Evolutionary conservation across 495 filamentous ascomycete genomes (phyloP), one percentile per base, ranked within the genome.

Genomic region (Aspergillus bertholletiae): DNA sequence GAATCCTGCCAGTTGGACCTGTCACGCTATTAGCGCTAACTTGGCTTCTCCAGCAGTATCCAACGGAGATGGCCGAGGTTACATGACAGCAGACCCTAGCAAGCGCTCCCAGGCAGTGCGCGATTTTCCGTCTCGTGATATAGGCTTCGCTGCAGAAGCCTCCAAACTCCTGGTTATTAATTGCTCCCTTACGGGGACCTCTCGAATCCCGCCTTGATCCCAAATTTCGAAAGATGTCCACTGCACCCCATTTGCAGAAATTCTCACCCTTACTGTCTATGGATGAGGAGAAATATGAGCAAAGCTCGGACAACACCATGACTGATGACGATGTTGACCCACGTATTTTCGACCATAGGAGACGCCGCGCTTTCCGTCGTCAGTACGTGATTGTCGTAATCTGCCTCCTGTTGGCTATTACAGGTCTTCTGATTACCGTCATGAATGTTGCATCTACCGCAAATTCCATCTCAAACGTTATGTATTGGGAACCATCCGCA

Each of bases 391-490:
- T 44, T 44, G 40, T 44, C 40, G n/a, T 21, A 44, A 44, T 44
- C 17, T 44, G 40, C 40, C 40, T 44, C 21, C 40, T 44, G 1
- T 44, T 44, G 40, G 40, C 40, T 18, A 44, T 47, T 30, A 27
- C 45, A 12, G n/a, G 45, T 47, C 45, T 47, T 23, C 45, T 47
- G 13, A 47, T 47, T 30, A 47, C 45, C 21, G 24, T 30, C 45
- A 12, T 47, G 22, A 47, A 47, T 30, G 22, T 47, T 30, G 11
- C 45, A 5, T 47, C 45, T 47, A 26, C 45, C 28, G 45, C 21
- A 47, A 44, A 44, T 44, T 47, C 45, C 24, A 30, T 47, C 45
- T 47, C 45, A 47, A 47, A 26, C 45, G 45, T 47, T 26, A 47
- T 47, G 24, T 17, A 17, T 30, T 47, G 45, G 45, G 24, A 47